phyloP scores from a whole-genome alignment of 2,329 filamentous ascomycete genomes.

The Elsinoe perseae region DNA sequence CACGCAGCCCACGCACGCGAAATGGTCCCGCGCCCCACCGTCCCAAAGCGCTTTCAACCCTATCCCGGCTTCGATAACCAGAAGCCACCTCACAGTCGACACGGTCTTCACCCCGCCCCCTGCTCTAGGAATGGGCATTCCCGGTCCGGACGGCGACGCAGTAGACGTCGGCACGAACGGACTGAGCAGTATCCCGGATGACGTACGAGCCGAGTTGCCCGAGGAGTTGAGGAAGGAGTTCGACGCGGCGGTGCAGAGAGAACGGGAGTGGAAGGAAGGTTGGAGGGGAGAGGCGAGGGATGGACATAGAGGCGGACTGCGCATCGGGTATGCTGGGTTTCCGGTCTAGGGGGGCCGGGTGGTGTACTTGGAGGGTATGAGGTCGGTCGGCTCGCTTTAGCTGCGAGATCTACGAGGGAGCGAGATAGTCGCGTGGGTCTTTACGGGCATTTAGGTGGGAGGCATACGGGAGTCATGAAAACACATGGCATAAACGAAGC shows the following conservation, averaged over 20 bases:
- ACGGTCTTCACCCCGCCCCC: conserved; percentile 52
- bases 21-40: conserved; percentile 63
- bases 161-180: conserved; percentile 46
- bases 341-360: conserved; percentile 39
- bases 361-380: conserved; percentile 3
- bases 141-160: conserved; percentile 49
- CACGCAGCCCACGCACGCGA: conserved; percentile 83
- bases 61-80: conserved; percentile 51
- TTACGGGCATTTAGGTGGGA: no score
- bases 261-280: conserved; percentile 62
- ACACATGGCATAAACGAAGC: no score
- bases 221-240: conserved; percentile 66
- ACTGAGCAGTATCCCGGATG: conserved; percentile 55
- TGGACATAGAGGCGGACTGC: conserved; percentile 39
- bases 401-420: no score
- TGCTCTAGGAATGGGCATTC: conserved; percentile 50
- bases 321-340: conserved; percentile 43
- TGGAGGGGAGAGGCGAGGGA: conserved; percentile 65
- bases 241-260: conserved; percentile 55
- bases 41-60: conserved; percentile 37
- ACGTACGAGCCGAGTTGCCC: conserved; percentile 59
- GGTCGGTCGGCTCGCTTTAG: no score
- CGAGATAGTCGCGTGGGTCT: no score
- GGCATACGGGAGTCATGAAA: no score
- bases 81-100: conserved; percentile 57